These are phyloP conservation scores for Sapria himalayana DNA, from an alignment of 345 rosid species.

Conservation along the genomic window DNA sequence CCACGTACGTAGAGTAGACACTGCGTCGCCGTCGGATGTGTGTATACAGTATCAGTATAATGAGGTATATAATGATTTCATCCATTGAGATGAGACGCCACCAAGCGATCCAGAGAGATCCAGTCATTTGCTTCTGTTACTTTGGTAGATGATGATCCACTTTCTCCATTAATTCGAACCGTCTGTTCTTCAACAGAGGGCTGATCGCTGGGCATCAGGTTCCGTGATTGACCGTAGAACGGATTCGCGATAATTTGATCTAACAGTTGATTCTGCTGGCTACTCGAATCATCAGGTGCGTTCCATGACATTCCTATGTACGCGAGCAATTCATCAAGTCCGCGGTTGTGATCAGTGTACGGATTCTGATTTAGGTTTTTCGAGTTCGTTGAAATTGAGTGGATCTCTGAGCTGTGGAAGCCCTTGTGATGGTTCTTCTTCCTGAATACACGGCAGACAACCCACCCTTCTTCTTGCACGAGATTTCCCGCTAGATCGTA, in stretches of 20 bases:
- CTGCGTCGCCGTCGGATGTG: too few relatives aligned
- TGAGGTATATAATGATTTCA: slow-evolving; percentile 13
- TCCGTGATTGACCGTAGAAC: slow-evolving; percentile 13
- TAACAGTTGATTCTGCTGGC: slow-evolving; percentile 6
- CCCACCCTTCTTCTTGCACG: slow-evolving; percentile 81
- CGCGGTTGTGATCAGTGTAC: slow-evolving; percentile 19
- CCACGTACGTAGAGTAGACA: too few relatives aligned
- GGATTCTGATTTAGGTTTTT: slow-evolving; percentile 55
- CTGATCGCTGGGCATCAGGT: not conserved
- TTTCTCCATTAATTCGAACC: too few relatives aligned
- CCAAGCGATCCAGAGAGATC: slow-evolving; percentile 66
- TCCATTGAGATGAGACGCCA: slow-evolving; percentile 90
- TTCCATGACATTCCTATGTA: slow-evolving; percentile 57
- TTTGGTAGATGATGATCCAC: too few relatives aligned
- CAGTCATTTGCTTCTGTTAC: slow-evolving; percentile 34
- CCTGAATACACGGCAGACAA: slow-evolving; percentile 77
- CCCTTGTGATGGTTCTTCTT: slow-evolving; percentile 87
- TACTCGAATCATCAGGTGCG: too few relatives aligned
- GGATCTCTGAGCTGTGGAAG: too few relatives aligned
- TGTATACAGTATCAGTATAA: too few relatives aligned
- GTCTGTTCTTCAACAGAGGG: not conserved
- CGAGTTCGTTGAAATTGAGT: too few relatives aligned
- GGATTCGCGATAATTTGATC: too few relatives aligned
- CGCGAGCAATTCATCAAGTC: slow-evolving; percentile 43
- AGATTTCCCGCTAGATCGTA: slow-evolving; percentile 27